Evolutionary conservation across 805 yeast genomes (phyloP), one percentile per base, ranked within the genome.

Genomic region (Schizosaccharomyces osmophilus): DNA sequence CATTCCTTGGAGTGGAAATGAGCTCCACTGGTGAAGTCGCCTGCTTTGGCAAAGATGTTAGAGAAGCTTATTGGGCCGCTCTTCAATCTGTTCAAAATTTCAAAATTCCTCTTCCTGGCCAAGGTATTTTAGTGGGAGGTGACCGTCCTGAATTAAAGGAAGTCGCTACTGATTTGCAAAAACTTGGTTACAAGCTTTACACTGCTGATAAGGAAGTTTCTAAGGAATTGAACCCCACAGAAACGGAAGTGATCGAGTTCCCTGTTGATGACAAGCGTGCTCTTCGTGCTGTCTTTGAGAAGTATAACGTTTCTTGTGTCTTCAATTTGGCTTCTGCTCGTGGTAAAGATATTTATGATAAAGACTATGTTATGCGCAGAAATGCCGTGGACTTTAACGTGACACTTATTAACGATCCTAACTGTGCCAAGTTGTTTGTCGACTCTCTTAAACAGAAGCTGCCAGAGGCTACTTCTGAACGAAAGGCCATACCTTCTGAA

Each of bases 1-100:
- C 97, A 61, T 88, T 90, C 64, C 78, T 90, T 66, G 97, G 97
- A 76, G 97, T 90, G 66, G 97, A 90, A 75, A 90, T 90, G 97
- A 96, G 97, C 22, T 90, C 97, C 39, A 90, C 97, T 64, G 97
- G 97, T 79, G 97, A 88, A 74, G 97, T 89, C 70, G 99, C 99
- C 60, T 81, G 94, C 65, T 90, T 93, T 71, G 99, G 98, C 69
- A 87, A 79, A 70, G 84, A 89, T 78, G 90, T 90, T 74, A 89
- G 88, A 70, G 98, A 94, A 76, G 98, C 98, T 26, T 93, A 93
- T 76, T 93, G 97, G 97, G 84, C 97, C 57, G 84, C 97, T 17
- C 82, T 90, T 68, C 97, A 93, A 78, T 80, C 95, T 60, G 88
- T 95, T 51, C 93, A 89, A 97, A 90, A 90, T 79, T 93, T 93